Conservation (phyloP, 805 yeast genomes). For the Cyberlindnera saturnus region DNA sequence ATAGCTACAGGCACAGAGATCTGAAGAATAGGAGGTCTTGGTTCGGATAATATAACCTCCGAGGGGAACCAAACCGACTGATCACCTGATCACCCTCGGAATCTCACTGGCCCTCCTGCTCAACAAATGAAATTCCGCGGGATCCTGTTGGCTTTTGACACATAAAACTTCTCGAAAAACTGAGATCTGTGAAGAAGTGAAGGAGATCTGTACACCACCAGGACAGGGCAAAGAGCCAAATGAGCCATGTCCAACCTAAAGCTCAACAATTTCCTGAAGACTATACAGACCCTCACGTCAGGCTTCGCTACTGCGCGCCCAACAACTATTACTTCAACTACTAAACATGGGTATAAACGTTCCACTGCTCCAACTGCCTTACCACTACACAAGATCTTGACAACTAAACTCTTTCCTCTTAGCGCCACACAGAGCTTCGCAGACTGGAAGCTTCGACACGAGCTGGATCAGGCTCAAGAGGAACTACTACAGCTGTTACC, state of each 20-base stretch:
- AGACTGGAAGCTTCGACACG: conserved; percentile 40
- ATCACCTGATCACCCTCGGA: no score
- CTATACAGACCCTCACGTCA: background rate
- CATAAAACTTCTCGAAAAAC: no score
- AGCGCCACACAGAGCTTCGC: conserved; percentile 42
- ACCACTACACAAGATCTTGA: conserved; percentile 44
- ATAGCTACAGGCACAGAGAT: no score
- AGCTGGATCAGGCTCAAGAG: conserved; percentile 39
- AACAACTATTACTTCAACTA: background rate
- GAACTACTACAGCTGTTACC: conserved; percentile 41
- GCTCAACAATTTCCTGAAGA: conserved; percentile 1
- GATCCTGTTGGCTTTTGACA: no score
- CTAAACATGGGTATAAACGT: conserved; percentile 30
- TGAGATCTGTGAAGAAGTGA: no score
- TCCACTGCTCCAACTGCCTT: conserved; percentile 67
- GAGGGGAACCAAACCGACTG: no score
- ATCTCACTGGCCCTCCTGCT: no score
- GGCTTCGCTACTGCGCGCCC: background rate
- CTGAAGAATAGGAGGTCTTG: no score
- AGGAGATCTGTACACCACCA: no score
- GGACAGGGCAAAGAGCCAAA: no score
- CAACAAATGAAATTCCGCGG: no score
- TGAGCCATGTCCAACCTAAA: conserved; percentile 1
- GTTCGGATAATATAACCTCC: no score
- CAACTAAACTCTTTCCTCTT: conserved; percentile 52